A percentile compares a stretch with the other conserved stretches of the same genome.
Conservation (phyloP, 345 rosid species). For the Dipteronia dyeriana region DNA sequence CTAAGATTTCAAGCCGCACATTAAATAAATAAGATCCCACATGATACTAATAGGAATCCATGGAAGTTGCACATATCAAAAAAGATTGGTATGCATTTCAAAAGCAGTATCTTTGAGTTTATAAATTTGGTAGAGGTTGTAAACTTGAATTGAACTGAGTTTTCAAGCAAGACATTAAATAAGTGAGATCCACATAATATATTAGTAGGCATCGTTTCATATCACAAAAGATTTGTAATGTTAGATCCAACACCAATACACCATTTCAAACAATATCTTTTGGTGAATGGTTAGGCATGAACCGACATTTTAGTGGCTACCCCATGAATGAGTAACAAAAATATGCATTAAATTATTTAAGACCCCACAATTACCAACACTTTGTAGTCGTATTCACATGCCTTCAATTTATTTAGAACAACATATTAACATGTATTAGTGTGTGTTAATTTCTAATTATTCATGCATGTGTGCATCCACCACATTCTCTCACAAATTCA, state of each 20-base stretch:
- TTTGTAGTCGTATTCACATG: neutral
- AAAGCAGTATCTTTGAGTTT: too few relatives aligned
- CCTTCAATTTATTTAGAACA: neutral
- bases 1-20: neutral
- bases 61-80: too few relatives aligned
- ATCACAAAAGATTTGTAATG: too few relatives aligned
- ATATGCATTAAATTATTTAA: too few relatives aligned
- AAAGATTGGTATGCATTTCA: too few relatives aligned
- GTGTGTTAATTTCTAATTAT: neutral
- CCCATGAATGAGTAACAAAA: too few relatives aligned
- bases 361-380: too few relatives aligned
- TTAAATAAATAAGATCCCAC: neutral
- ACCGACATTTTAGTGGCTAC: slow-evolving; percentile 7
- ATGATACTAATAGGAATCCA: neutral
- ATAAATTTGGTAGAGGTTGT: too few relatives aligned
- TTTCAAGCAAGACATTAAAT: neutral
- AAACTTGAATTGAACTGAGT: neutral
- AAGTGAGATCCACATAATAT: neutral
- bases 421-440: too few relatives aligned
- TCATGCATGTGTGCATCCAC: neutral
- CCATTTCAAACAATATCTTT: too few relatives aligned
- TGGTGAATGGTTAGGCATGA: neutral
- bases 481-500: too few relatives aligned
- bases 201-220: neutral
- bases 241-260: too few relatives aligned